Evolutionary conservation across 768 basidiomycete species (phyloP), one percentile per base, ranked within the genome.

Genomic region (Cubamyces sp.): DNA sequence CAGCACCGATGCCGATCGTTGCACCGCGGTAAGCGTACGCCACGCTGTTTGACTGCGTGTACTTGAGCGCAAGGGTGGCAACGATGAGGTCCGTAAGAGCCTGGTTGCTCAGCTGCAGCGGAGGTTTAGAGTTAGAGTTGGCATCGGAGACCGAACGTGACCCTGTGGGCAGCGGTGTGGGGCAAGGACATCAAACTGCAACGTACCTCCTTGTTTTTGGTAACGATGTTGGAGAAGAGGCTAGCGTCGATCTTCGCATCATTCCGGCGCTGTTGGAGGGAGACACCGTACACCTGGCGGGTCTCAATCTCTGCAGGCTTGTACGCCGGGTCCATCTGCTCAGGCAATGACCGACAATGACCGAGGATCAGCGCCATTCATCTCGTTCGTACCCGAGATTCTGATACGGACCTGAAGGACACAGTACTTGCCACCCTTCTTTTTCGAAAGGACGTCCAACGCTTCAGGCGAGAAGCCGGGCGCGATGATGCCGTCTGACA

Each of bases 31-130:
- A 88, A 1, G 96, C 94, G 72, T 97, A 99, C 30, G 96, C 90
- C 54, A 99, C 97, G 64, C 93, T 96, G 83, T 99, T 98, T 52
- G 97, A 99, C 74, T 98, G 97, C 0, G 97, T 99, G 82, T 98
- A 99, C 75, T 98, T 99, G 69, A 98, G 83, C 1, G 96, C 91
- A 23, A 98, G 87, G 12, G 97, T 98, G 30, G 97, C 96, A 59
- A 98, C 93, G 67, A 96, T 92, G 61, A 99, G 80, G 74, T 98
- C 97, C n/a, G 84, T 92, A 56, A 92, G 69, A 2, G 94, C 96
- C 41, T 82, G 76, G 25, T 79, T 68, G 14, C 95, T 87, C 15
- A 98, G 82, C 92, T 96, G 70, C 5, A 42, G n/a, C n/a, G 48
- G 19, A 28, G 1, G 57, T 21, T 51, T 50, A 54, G 30, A 66